Percentiles rank a stretch among this genome's conserved stretches.
Evolutionary conservation across 768 basidiomycete species (phyloP).

Genomic region (Scleroderma bovista): DNA sequence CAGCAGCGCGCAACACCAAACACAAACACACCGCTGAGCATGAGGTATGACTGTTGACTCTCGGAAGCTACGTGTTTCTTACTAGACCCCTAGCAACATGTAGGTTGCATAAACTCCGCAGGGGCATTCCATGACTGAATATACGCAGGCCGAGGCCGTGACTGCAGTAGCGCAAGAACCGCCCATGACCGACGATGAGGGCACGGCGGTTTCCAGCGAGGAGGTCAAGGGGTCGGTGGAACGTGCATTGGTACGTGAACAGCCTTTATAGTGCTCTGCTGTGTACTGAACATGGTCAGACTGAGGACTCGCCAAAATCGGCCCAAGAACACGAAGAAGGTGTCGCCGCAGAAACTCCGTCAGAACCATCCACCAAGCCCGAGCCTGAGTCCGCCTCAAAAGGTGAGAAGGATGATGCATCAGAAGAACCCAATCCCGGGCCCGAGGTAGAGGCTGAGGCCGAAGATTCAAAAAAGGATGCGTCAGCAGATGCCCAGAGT

Average conservation of each 20-base stretch:
- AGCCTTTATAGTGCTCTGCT: background rate
- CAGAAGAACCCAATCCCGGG: background rate
- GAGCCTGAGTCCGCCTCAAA: background rate
- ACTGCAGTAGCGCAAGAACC: constrained; percentile 13
- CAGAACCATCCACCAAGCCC: constrained; percentile 1
- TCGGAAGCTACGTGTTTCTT: constrained; percentile 4
- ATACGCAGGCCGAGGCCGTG: constrained; percentile 3
- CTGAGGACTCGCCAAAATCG: constrained; percentile 27
- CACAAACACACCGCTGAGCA: constrained; percentile 18
- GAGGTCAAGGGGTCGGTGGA: constrained; percentile 28
- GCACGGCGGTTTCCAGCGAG: constrained; percentile 21
- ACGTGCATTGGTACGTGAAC: constrained; percentile 18
- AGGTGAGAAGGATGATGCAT: background rate
- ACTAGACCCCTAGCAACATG: constrained; percentile 15
- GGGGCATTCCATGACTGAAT: background rate
- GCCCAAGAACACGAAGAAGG: constrained; percentile 24
- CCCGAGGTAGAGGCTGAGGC: constrained; percentile 1
- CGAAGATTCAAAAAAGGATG: constrained; percentile 3
- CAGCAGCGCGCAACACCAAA: constrained; percentile 19
- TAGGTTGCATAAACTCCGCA: constrained; percentile 6
- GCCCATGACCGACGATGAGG: constrained; percentile 26
- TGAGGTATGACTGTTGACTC: constrained; percentile 16
- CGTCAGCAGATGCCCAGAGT: constrained; percentile 5
- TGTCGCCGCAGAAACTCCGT: constrained; percentile 5
- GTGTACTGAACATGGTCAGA: constrained; percentile 14